Conservation (phyloP, 768 basidiomycete species). For the Boletus barrowsii region DNA sequence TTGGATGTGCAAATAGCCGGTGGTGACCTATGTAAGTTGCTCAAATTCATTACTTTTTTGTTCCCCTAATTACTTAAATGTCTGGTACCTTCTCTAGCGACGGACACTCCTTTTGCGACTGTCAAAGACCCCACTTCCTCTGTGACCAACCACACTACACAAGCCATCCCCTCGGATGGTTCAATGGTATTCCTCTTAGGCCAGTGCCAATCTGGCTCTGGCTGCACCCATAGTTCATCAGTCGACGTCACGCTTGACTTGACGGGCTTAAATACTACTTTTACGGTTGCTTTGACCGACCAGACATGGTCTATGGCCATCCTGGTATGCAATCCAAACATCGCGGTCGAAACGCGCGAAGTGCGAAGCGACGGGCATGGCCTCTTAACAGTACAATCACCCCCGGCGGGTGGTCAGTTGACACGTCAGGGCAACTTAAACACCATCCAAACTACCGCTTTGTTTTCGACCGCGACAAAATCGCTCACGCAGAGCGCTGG, state of each 20-base stretch:
- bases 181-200: slow-evolving; percentile 22
- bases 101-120: not conserved
- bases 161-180: slow-evolving; percentile 15
- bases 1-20: slow-evolving; percentile 15
- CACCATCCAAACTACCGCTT: slow-evolving; percentile 17
- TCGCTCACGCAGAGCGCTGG: slow-evolving; percentile 9
- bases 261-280: slow-evolving; percentile 7
- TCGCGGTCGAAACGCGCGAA: slow-evolving; percentile 27
- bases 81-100: too few species aligned
- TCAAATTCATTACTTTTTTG: not conserved
- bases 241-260: slow-evolving; percentile 13
- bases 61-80: too few species aligned
- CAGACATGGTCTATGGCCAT: slow-evolving; percentile 22
- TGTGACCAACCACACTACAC: slow-evolving; percentile 25
- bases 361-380: slow-evolving; percentile 21
- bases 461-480: slow-evolving; percentile 23
- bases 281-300: slow-evolving; percentile 12
- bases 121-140: slow-evolving; percentile 5
- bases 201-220: slow-evolving; percentile 14
- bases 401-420: slow-evolving; percentile 3
- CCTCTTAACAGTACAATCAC: slow-evolving; percentile 16
- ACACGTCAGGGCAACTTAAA: slow-evolving; percentile 24
- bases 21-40: slow-evolving; percentile 5
- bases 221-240: not conserved
- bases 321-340: slow-evolving; percentile 22